These are phyloP conservation scores for Coemansia erecta DNA, from an alignment of 192 early-diverging fungal genomes.

Conservation along the genomic window DNA sequence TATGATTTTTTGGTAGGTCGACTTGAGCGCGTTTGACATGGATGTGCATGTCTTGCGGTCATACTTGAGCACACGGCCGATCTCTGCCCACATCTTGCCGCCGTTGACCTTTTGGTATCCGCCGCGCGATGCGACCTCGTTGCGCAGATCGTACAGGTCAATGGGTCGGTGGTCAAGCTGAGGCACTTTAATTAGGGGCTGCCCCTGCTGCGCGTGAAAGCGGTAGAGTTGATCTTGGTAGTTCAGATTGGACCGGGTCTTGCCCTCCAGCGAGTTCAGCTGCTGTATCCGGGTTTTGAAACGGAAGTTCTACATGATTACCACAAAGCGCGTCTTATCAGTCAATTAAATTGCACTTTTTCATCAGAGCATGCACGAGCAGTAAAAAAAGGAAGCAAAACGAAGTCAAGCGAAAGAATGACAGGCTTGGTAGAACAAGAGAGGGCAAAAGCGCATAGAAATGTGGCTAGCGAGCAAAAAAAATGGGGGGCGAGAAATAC, in stretches of 20 bases:
- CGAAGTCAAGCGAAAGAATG: too few relatives aligned
- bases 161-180: constrained; percentile 83
- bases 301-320: constrained; percentile 66
- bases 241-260: constrained; percentile 79
- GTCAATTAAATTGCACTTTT: too few relatives aligned
- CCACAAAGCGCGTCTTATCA: too few relatives aligned
- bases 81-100: constrained; percentile 82
- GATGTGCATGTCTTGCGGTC: constrained; percentile 72
- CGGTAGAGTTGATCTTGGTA: constrained; percentile 89
- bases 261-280: constrained; percentile 90
- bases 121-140: constrained; percentile 74
- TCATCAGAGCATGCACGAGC: too few relatives aligned
- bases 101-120: constrained; percentile 71
- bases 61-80: constrained; percentile 71
- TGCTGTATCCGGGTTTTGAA: constrained; percentile 88
- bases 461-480: too few relatives aligned
- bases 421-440: too few relatives aligned
- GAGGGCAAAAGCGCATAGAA: too few relatives aligned
- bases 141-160: constrained; percentile 78
- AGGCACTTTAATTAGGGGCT: constrained; percentile 73
- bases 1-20: constrained; percentile 64
- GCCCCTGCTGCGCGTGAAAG: constrained; percentile 81
- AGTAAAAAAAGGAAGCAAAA: too few relatives aligned
- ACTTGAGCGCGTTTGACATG: constrained; percentile 71
- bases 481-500: too few relatives aligned